phyloP scores from a whole-genome alignment of 345 rosid genomes.

The Cochlearia excelsa region DNA sequence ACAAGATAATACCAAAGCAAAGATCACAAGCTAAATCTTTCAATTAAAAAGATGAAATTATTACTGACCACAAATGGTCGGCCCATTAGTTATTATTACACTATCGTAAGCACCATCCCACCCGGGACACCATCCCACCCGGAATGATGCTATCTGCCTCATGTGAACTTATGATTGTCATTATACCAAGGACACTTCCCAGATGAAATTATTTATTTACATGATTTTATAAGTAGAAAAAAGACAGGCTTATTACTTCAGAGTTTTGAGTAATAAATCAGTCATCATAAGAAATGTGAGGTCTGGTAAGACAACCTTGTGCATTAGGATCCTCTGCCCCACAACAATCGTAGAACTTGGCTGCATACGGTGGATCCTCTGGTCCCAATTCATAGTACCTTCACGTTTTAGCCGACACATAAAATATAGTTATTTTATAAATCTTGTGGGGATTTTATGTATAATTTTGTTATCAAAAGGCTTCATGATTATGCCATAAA shows the following conservation, averaged over 20 bases:
- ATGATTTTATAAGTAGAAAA: background rate
- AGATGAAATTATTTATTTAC: constrained; percentile 4
- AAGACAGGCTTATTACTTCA: background rate
- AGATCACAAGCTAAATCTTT: no score
- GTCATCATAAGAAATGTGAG: constrained; percentile 73
- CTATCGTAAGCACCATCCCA: no score
- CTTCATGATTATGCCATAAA: no score
- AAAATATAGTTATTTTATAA: background rate
- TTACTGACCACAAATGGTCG: no score
- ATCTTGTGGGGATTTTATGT: background rate
- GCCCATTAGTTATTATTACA: no score
- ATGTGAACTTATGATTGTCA: no score
- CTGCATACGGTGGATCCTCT: constrained; percentile 86
- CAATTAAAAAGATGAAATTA: no score
- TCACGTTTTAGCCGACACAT: constrained; percentile 12
- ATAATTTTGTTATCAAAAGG: no score
- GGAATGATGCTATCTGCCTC: no score
- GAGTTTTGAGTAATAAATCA: constrained; percentile 31
- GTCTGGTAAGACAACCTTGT: constrained; percentile 64
- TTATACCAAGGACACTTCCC: no score
- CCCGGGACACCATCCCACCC: no score
- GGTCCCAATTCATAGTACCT: constrained; percentile 87
- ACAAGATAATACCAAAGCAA: no score
- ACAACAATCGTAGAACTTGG: constrained; percentile 89
- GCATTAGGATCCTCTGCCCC: constrained; percentile 91